A percentile compares a stretch with the other conserved stretches of the same genome.
These are phyloP conservation scores for Epichloe scottii DNA, from an alignment of 2,329 filamentous ascomycete species.

Conservation along the genomic window DNA sequence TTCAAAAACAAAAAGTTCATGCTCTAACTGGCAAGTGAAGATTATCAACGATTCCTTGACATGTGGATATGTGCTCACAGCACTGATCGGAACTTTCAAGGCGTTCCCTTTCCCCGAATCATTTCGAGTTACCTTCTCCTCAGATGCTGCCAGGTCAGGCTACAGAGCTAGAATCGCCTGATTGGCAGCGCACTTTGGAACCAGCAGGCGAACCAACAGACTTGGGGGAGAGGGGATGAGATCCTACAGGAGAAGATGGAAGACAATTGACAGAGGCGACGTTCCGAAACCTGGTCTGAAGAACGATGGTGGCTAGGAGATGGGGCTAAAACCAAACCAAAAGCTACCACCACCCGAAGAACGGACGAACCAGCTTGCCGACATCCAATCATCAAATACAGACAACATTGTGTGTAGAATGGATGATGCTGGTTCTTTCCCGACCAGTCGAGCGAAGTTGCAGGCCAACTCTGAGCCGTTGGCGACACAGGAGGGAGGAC, in stretches of 20 bases:
- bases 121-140: slow-evolving; percentile 34
- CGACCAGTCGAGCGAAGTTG: not conserved
- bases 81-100: slow-evolving; percentile 33
- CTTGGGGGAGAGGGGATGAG: slow-evolving; percentile 1
- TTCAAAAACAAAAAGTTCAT: not conserved
- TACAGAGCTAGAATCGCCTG: slow-evolving; percentile 2
- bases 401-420: too few species aligned
- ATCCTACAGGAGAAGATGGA: not conserved
- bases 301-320: too few species aligned
- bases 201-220: slow-evolving; percentile 2
- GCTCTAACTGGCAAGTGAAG: slow-evolving; percentile 14
- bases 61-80: slow-evolving; percentile 33
- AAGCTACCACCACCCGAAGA: too few species aligned
- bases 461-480: not conserved
- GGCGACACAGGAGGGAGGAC: not conserved
- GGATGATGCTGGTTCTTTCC: too few species aligned
- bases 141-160: slow-evolving; percentile 25
- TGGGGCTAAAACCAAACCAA: too few species aligned
- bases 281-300: too few species aligned
- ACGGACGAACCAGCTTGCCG: not conserved
- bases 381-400: not conserved
- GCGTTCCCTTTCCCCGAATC: slow-evolving; percentile 33
- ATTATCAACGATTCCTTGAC: slow-evolving; percentile 33
- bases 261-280: not conserved
- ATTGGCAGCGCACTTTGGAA: slow-evolving; percentile 4